Evolutionary conservation across 345 rosid species (phyloP), one percentile per base, ranked within the genome.

Genomic region (Syzygium aqueum): DNA sequence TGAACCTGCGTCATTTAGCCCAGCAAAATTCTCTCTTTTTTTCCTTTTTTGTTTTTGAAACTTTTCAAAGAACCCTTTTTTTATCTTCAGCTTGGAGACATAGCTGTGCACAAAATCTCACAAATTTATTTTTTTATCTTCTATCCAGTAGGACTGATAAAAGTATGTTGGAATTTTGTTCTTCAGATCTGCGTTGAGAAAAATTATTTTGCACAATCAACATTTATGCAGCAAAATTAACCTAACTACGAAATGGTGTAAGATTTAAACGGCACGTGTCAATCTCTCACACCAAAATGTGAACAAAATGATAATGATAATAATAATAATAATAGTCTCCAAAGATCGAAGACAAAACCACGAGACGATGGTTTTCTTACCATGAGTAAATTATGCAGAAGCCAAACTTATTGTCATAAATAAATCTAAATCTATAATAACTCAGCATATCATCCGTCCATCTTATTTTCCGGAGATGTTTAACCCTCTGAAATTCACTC

Each of bases 1-100:
- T 92, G 95, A 90, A 90, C 94, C 90, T 94, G 97, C 80, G 94
- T 94, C 95, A 93, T 93, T 86, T 65, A 46, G 84, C 28, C 53
- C 8, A 40, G 46, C 87, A 61, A 85, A 52, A 54, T 4, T 84
- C 46, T 86, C 11, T 37, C 11, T 52, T 37, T 37, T 37, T 37
- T 37, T 33, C 14, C 13, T 8, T 49, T 77, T 84, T 5, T 50
- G 51, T 5, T 83, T 6, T 8, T 11, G 5, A 27, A 51, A 51
- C 53, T n/a, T 14, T 51, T 51, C 84, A 53, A 82, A 54, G 0
- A 37, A 85, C 49, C 37, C 53, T n/a, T 27, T 52, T 87, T 84
- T 87, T 61, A 13, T 57, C 63, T 57, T 57, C 28, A 57, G 63
- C 6, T 57, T 27, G 63, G 13, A 11, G 63, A 57, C 63, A 57